phyloP scores from a whole-genome alignment of 2,329 filamentous ascomycete genomes.

The Penicillium sp. region DNA sequence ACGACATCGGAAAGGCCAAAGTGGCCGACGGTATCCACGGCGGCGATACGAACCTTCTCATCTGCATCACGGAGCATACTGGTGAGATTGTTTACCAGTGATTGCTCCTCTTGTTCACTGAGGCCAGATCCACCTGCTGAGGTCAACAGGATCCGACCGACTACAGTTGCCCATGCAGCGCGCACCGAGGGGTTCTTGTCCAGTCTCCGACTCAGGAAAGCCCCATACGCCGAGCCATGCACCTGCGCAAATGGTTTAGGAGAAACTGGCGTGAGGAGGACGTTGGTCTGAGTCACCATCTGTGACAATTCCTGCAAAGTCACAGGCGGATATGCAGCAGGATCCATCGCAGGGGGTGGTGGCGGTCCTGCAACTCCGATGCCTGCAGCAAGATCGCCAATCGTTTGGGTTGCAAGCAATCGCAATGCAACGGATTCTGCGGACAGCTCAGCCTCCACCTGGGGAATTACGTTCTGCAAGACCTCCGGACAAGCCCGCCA shows the following conservation, averaged over 20 bases:
- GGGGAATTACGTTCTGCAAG: conserved; percentile 86
- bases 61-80: conserved; percentile 83
- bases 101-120: conserved; percentile 71
- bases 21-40: conserved; percentile 74
- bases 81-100: conserved; percentile 65
- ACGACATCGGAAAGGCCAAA: conserved; percentile 79
- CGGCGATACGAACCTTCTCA: conserved; percentile 82
- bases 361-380: conserved; percentile 88
- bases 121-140: conserved; percentile 85
- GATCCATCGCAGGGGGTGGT: conserved; percentile 64
- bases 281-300: conserved; percentile 49
- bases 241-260: conserved; percentile 84
- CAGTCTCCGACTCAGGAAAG: conserved; percentile 75
- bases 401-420: conserved; percentile 81
- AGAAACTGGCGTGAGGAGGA: conserved; percentile 75
- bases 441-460: conserved; percentile 84
- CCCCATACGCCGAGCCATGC: conserved; percentile 71
- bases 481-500: conserved; percentile 89
- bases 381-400: conserved; percentile 90
- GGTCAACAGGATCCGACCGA: conserved; percentile 82
- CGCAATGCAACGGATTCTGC: conserved; percentile 85
- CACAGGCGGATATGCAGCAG: conserved; percentile 71
- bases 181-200: conserved; percentile 82
- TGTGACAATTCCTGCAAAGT: conserved; percentile 43
- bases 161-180: conserved; percentile 76